Evolutionary conservation across 2,329 filamentous ascomycete genomes (phyloP).

Genomic region (Myriangium duriaei): DNA sequence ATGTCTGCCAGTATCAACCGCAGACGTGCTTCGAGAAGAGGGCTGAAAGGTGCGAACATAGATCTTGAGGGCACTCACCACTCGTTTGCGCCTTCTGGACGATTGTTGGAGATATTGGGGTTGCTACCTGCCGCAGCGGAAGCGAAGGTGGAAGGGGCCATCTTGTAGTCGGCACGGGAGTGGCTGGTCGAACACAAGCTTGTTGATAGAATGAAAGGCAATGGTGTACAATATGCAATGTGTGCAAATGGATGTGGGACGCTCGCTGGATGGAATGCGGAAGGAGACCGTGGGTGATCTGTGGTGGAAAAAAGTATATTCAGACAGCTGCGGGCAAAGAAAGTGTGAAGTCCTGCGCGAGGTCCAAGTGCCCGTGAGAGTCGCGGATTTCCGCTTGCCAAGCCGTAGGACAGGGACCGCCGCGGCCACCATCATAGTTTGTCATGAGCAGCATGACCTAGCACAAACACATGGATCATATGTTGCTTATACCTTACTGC

Average conservation of each 20-base stretch:
- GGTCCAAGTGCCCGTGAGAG: too few relatives aligned
- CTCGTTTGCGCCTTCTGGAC: constrained; percentile 31
- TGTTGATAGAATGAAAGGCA: background rate
- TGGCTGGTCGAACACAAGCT: background rate
- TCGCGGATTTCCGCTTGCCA: too few relatives aligned
- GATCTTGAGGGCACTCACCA: constrained; percentile 33
- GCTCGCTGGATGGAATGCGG: background rate
- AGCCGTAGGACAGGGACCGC: too few relatives aligned
- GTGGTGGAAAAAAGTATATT: background rate
- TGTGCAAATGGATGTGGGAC: background rate
- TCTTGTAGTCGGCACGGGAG: constrained; percentile 1
- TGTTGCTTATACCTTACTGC: too few relatives aligned
- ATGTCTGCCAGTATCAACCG: too few relatives aligned
- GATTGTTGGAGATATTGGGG: constrained; percentile 25
- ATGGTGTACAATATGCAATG: background rate
- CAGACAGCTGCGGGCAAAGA: background rate
- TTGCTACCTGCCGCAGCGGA: constrained; percentile 37
- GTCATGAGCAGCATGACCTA: too few relatives aligned
- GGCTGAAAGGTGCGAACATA: constrained; percentile 2
- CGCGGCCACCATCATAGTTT: too few relatives aligned
- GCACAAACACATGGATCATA: too few relatives aligned
- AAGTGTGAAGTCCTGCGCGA: too few relatives aligned
- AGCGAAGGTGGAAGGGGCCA: constrained; percentile 29
- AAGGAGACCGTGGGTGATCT: background rate
- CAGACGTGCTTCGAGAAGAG: constrained; percentile 1